Conservation (phyloP, 148 eudicot species). For the Dianthus caryophyllus region DNA sequence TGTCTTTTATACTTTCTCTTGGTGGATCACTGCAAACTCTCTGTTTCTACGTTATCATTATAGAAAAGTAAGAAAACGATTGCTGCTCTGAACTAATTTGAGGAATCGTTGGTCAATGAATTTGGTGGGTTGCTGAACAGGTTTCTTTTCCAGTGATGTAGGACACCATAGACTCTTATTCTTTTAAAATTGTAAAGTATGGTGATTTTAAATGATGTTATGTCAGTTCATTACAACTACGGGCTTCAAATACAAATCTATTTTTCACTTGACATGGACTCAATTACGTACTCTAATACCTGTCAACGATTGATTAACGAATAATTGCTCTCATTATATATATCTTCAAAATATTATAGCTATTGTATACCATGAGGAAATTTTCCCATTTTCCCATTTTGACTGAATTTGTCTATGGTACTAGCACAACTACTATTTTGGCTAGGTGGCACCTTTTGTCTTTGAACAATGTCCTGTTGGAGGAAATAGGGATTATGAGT, state of each 20-base stretch:
- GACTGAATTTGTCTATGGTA: background rate
- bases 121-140: background rate
- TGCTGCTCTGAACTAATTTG: background rate
- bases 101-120: background rate
- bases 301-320: too few relatives aligned
- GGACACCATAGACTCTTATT: background rate
- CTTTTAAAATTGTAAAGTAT: background rate
- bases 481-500: slow-evolving; percentile 6
- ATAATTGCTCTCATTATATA: too few relatives aligned
- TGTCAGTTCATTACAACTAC: background rate
- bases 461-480: background rate
- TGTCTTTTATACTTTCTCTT: background rate
- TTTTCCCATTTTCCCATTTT: background rate
- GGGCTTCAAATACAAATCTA: background rate
- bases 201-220: slow-evolving; percentile 7
- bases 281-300: background rate
- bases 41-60: too few relatives aligned
- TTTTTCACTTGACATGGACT: slow-evolving; percentile 6
- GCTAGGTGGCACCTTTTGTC: slow-evolving; percentile 5
- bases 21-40: background rate
- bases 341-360: background rate
- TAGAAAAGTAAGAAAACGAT: too few relatives aligned
- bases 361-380: too few relatives aligned
- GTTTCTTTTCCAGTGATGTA: slow-evolving; percentile 4
- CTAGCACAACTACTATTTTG: background rate